phyloP scores from a whole-genome alignment of 495 filamentous ascomycete genomes.

The Xylaria longipes region DNA sequence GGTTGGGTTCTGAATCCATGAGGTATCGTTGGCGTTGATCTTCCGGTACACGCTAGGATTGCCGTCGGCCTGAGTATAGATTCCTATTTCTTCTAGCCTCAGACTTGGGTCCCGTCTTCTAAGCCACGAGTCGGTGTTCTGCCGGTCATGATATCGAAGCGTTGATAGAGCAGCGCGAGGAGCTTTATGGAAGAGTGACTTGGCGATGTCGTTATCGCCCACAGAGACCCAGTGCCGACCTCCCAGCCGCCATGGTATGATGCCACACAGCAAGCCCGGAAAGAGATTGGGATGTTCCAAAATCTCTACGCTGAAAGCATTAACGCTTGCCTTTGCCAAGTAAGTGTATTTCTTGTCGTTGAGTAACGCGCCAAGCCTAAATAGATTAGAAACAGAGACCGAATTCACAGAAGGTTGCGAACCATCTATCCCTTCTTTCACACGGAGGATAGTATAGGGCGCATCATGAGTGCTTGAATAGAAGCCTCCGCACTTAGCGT shows the following conservation, averaged over 20 bases:
- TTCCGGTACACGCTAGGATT: conserved; percentile 11
- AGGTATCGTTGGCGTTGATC: conserved; percentile 8
- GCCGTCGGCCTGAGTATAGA: conserved; percentile 19
- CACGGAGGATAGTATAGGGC: conserved; percentile 78
- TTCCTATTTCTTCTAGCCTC: conserved; percentile 17
- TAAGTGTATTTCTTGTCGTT: conserved; percentile 67
- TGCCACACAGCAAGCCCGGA: conserved; percentile 73
- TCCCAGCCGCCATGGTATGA: conserved; percentile 72
- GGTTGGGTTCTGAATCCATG: conserved; percentile 13
- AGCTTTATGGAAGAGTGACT: conserved; percentile 32
- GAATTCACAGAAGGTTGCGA: conserved; percentile 90
- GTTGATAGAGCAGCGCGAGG: conserved; percentile 37
- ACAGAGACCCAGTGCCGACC: conserved; percentile 39
- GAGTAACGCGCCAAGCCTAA: conserved; percentile 75
- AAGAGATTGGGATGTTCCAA: conserved; percentile 92
- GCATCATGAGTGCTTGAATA: conserved; percentile 78
- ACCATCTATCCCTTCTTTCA: conserved; percentile 94
- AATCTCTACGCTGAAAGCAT: conserved; percentile 87
- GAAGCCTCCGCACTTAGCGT: conserved; percentile 69
- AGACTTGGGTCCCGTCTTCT: conserved; percentile 30
- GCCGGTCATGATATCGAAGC: conserved; percentile 33
- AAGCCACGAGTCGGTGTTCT: conserved; percentile 32
- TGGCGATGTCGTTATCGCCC: conserved; percentile 24
- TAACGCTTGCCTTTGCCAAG: conserved; percentile 74
- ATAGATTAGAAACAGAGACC: conserved; percentile 80